Evolutionary conservation across 1,284 basidiomycete species (phyloP), one percentile per base, ranked within the genome.

Genomic region (Volvariella volvacea): DNA sequence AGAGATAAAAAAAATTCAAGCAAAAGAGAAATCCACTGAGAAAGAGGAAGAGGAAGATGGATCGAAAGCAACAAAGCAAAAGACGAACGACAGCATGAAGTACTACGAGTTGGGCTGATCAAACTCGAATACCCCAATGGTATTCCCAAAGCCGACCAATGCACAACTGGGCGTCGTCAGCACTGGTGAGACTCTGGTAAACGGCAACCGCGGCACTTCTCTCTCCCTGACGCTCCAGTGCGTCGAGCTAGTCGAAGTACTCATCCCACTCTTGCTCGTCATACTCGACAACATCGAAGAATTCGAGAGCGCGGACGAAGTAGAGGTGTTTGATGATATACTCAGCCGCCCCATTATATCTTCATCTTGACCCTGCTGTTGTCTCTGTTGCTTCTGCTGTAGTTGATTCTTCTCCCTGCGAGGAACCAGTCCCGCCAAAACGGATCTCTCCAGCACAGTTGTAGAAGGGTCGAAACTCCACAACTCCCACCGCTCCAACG

Each of bases 81-180:
- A 33, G 14, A 15, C 14, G 22, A 33, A 16, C 33, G 22, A 34
- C 9, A 19, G 16, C 21, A 22, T 15, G 22, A 28, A 28, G 12
- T 6, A 12, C 12, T 28, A 28, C 12, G 25, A 28, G 12, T 28
- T 28, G 6, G 25, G 12, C 12, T 28, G 25, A 17, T 62, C 61
- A 52, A 78, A 73, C 50, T 64, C 63, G 53, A 89, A 75, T 38
- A 84, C 53, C 21, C 87, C 87, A 43, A 88, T 67, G 1, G 87
- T 88, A 58, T 90, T 90, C 37, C 88, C 88, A 54, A 90, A 86
- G 12, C 86, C 86, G 45, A 81, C 83, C 12, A 88, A 56, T 50
- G 71, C 78, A 55, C 70, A 66, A 20, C 72, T 65, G 32, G 70
- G 59, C 16, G 68, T 64, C 42, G 71, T 65, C 22, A 78, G 57